Evolutionary conservation across 139 green algal genomes (phyloP), one percentile per base, ranked within the genome.

Genomic region (Tetraselmis chui): DNA sequence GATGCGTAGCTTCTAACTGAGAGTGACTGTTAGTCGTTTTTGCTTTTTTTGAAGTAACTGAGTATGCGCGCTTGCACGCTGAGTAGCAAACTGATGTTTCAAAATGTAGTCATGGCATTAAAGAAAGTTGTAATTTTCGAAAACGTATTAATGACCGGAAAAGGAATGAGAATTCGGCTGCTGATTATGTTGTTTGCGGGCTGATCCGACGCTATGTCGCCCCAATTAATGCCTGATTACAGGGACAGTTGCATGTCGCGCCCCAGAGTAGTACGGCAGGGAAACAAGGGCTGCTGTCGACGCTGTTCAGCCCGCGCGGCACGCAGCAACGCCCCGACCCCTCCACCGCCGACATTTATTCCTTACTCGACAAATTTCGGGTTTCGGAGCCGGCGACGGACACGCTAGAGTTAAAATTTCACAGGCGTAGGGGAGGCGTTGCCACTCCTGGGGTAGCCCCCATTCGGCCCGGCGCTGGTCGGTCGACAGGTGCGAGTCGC

Each of bases 341-440:
- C 45, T 5, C 45, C 45, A 81, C 27, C 5, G 79, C 85, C n/a
- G 83, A 87, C 67, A 28, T 83, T 1, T 87, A 86, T 80, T 84
- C 83, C 11, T 30, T 89, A 24, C 74, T 89, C 32, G 27, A 80
- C n/a, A 87, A 87, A 28, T 59, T 89, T 29, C 85, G 80, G 0
- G 81, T 89, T 25, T 83, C 83, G 25, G 86, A 89, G 85, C 80
- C 83, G 22, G 76, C 81, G 18, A 30, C 74, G 2, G 27, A 82
- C 26, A 80, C 82, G 11, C 74, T 89, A 74, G 86, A 87, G 78
- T 32, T 89, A 25, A 83, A 83, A 45, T 87, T 89, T 67, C 45
- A 67, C 45, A 5, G 45, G 11, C 45, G 18, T 5, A 5, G 45
- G 11, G 45, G 45, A 5, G 45, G 45, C 45, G 45, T 67, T 5